phyloP scores from a whole-genome alignment of 2,329 filamentous ascomycete species.

The Cladophialophora immunda region DNA sequence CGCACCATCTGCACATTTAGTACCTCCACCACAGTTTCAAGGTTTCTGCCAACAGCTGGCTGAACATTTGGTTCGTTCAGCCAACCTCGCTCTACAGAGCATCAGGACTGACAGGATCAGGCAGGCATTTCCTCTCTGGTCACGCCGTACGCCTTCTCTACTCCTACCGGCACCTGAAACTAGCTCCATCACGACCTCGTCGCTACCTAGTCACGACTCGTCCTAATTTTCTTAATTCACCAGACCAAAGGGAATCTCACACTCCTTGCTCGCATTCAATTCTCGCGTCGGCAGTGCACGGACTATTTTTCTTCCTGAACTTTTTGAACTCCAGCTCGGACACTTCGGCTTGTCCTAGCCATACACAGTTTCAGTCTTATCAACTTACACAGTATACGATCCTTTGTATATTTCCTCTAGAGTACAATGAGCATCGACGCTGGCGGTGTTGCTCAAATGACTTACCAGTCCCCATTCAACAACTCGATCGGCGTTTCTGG shows the following conservation, averaged over 20 bases:
- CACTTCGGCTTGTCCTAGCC: conserved; percentile 13
- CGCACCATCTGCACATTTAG: conserved; percentile 13
- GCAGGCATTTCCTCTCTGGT: conserved; percentile 26
- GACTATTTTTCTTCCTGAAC: conserved; percentile 23
- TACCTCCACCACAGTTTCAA: conserved; percentile 15
- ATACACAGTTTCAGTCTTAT: conserved; percentile 11
- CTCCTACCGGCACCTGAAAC: conserved; percentile 2
- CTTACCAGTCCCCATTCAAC: conserved; percentile 78
- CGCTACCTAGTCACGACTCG: conserved; percentile 26
- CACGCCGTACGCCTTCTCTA: conserved; percentile 14
- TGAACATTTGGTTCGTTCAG: conserved; percentile 33
- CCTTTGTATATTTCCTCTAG: conserved; percentile 24
- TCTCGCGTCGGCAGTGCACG: conserved; percentile 29
- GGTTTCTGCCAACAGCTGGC: conserved; percentile 35
- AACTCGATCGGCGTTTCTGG: conserved; percentile 78
- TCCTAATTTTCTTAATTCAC: conserved; percentile 32
- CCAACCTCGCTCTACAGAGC: not conserved
- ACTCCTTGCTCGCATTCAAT: conserved; percentile 28
- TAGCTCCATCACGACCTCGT: not conserved
- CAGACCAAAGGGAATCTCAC: conserved; percentile 16
- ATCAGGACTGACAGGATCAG: conserved; percentile 19
- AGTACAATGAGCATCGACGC: conserved; percentile 72
- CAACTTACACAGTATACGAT: conserved; percentile 26
- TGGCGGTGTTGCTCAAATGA: conserved; percentile 99
- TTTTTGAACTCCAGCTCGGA: conserved; percentile 7